Conservation (phyloP, 495 filamentous ascomycete genomes). For the Parathielavia appendiculata region DNA sequence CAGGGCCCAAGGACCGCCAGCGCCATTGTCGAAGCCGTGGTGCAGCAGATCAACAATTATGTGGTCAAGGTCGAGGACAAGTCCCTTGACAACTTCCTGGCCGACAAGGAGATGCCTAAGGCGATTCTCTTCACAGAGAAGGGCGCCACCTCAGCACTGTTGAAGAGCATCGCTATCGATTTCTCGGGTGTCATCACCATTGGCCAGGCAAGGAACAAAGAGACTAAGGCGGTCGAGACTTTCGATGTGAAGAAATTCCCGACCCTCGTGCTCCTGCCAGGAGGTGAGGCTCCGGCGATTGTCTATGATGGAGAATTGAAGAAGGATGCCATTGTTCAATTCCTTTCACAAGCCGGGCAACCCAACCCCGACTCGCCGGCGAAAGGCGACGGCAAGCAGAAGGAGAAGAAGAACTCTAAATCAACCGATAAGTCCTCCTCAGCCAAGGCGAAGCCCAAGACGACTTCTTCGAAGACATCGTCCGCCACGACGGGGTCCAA, state of each 20-base stretch:
- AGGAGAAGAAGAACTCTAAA: slow-evolving; percentile 38
- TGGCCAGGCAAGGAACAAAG: slow-evolving; percentile 82
- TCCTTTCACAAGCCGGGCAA: slow-evolving; percentile 76
- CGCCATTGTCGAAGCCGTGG: slow-evolving; percentile 80
- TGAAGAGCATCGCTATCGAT: slow-evolving; percentile 84
- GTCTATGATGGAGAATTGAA: slow-evolving; percentile 81
- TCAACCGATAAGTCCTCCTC: slow-evolving; percentile 31
- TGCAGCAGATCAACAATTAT: slow-evolving; percentile 83
- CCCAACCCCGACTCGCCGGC: slow-evolving; percentile 60
- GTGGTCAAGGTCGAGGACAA: slow-evolving; percentile 84
- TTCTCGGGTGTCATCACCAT: slow-evolving; percentile 78
- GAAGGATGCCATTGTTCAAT: slow-evolving; percentile 75
- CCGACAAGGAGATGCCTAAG: slow-evolving; percentile 67
- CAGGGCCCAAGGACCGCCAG: slow-evolving; percentile 75
- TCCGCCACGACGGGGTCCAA: slow-evolving; percentile 36
- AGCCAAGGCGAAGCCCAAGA: slow-evolving; percentile 40
- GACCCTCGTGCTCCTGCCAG: slow-evolving; percentile 74
- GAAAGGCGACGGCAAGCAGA: slow-evolving; percentile 47
- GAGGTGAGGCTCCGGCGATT: slow-evolving; percentile 60
- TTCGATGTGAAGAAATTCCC: slow-evolving; percentile 78
- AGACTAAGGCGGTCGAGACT: slow-evolving; percentile 60
- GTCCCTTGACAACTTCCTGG: slow-evolving; percentile 70
- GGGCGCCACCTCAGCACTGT: slow-evolving; percentile 73
- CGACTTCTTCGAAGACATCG: slow-evolving; percentile 36
- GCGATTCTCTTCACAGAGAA: slow-evolving; percentile 94